A percentile compares a stretch with the other conserved stretches of the same genome.
Evolutionary conservation across 1,284 basidiomycete species (phyloP).

Genomic region (Boletus semigastroideus): DNA sequence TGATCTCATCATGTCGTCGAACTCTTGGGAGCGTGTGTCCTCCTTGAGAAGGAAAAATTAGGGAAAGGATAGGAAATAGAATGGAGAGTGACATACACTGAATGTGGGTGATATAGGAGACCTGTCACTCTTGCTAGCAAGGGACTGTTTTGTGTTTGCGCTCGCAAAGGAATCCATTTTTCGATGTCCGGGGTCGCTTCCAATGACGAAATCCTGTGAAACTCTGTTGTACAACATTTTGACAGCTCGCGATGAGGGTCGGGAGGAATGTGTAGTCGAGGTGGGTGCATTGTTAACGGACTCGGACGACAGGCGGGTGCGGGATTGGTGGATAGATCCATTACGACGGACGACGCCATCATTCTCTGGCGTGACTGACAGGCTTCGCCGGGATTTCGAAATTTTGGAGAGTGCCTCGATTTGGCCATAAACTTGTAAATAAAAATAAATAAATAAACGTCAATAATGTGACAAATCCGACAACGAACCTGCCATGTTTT

Average conservation of each 20-base stretch:
- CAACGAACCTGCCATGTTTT: conserved; percentile 74
- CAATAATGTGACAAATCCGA: conserved; percentile 15
- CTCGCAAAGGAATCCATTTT: conserved; percentile 55
- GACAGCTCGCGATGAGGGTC: conserved; percentile 56
- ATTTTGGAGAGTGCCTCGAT: conserved; percentile 67
- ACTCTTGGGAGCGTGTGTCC: conserved; percentile 66
- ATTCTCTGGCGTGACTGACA: conserved; percentile 54
- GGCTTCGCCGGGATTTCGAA: conserved; percentile 61
- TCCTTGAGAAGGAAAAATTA: conserved; percentile 38
- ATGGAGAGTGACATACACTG: conserved; percentile 26
- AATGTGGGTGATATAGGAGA: conserved; percentile 37
- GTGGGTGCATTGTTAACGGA: conserved; percentile 26
- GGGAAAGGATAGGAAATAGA: not conserved
- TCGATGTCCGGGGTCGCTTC: conserved; percentile 44
- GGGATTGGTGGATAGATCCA: conserved; percentile 24
- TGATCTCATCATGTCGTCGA: conserved; percentile 87
- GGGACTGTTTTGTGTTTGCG: conserved; percentile 43
- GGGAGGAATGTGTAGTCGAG: conserved; percentile 31
- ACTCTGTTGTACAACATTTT: conserved; percentile 54
- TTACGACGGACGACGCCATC: conserved; percentile 34
- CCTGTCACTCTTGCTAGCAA: conserved; percentile 33
- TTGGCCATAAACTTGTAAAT: conserved; percentile 64
- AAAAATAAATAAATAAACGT: conserved; percentile 11
- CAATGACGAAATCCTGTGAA: conserved; percentile 44
- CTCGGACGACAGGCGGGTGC: conserved; percentile 33